Evolutionary conservation across 257 asterid genomes (phyloP).

Genomic region (Lithospermum erythrorhizon): DNA sequence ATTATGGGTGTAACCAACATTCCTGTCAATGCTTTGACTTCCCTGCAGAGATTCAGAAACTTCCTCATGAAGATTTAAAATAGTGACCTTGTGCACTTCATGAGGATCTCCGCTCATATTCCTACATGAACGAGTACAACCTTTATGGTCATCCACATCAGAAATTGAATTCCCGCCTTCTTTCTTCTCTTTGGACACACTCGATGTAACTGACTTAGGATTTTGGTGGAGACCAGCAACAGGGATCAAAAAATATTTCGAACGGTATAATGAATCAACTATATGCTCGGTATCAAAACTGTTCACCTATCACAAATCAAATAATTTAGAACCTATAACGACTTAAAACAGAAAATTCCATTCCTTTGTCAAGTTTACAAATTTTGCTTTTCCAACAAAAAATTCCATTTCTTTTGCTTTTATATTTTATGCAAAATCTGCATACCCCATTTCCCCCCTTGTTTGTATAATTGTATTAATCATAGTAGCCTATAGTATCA

Average conservation of each 20-base stretch:
- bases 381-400: too few relatives aligned
- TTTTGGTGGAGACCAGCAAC: conserved; percentile 19
- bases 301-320: conserved; percentile 44
- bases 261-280: conserved; percentile 64
- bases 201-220: conserved; percentile 16
- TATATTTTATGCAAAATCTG: too few relatives aligned
- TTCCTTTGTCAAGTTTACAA: too few relatives aligned
- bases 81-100: conserved; percentile 65
- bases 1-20: conserved; percentile 18
- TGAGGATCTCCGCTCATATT: conserved; percentile 21
- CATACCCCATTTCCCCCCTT: too few relatives aligned
- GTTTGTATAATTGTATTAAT: too few relatives aligned
- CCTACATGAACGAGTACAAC: conserved; percentile 15
- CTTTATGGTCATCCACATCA: conserved; percentile 14
- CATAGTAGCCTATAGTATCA: too few relatives aligned
- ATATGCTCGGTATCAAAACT: conserved; percentile 58
- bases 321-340: conserved; percentile 9
- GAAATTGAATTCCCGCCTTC: conserved; percentile 17
- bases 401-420: too few relatives aligned
- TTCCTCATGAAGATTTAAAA: conserved; percentile 56
- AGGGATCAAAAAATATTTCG: conserved; percentile 75
- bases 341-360: not conserved
- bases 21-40: conserved; percentile 18
- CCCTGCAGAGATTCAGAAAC: conserved; percentile 27
- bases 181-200: conserved; percentile 20